Base-by-base conservation (phyloP, 2,329 filamentous ascomycete species). In the Grosmannia huntii region DNA sequence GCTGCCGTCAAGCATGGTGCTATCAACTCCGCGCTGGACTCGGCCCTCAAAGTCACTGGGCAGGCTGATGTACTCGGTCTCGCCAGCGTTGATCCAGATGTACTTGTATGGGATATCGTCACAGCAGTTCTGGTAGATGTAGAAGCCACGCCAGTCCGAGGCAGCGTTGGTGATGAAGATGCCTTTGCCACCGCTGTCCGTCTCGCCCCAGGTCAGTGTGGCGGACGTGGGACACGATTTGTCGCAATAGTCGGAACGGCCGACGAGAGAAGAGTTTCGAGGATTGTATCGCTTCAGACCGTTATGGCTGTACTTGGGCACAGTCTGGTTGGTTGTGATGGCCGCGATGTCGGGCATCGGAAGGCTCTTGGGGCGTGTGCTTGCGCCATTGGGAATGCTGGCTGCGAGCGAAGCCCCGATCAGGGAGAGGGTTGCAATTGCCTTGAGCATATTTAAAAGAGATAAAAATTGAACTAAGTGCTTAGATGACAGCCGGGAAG, bases 131-230 rank as follows among this genome's bases (percentile, higher is more conserved):
- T 59, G 12, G 54, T 28, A 59, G 16, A 57, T n/a, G 55, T 59
- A 59, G 41, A 59, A 59, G 38, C 54, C 58, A 50, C 58, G 58
- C 58, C 58, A 59, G 41, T 50, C 58, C 23, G 7, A 31, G 50
- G 38, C 58, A 9, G 54, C 58, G 31, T 59, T 59, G 54, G 58
- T 59, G 23, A 59, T 60, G 33, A 36, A 51, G 46, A 60, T 60
- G 9, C 56, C 59, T 33, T 53, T 55, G 23, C 56, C 59, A 7
- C 55, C 55, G 10, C 27, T 57, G 55, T 57, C 55, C 3, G 55
- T 25, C 5, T 60, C 59, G 5, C 59, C 59, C 33, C 55, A 57
- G 11, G 56, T 57, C 9, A 57, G 19, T 4, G 7, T 36, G 36
- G 56, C 7, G 5, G 19, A 10, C 0, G 55, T n/a, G 11, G n/a